A percentile compares a stretch with the other conserved stretches of the same genome.
Evolutionary conservation across 2,329 filamentous ascomycete genomes (phyloP).

Genomic region (Claviceps monticola): DNA sequence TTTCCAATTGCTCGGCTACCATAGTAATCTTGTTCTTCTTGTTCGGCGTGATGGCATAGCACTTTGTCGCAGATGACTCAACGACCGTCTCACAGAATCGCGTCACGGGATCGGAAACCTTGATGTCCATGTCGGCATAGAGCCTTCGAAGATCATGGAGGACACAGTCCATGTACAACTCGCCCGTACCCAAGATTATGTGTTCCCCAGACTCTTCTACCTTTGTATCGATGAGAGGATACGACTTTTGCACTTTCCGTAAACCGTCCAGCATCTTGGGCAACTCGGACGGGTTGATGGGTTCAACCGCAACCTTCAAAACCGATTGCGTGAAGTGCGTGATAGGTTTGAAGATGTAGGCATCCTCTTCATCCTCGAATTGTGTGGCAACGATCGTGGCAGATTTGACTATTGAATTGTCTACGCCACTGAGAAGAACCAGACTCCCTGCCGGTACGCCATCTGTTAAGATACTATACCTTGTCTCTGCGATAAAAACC

Average conservation of each 20-base stretch:
- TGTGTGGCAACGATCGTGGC: conserved; percentile 75
- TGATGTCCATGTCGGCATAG: conserved; percentile 99
- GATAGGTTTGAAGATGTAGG: conserved; percentile 88
- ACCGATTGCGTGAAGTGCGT: conserved; percentile 95
- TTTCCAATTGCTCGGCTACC: conserved; percentile 90
- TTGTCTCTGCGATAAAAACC: conserved; percentile 81
- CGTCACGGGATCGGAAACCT: conserved; percentile 94
- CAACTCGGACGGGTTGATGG: conserved; percentile 92
- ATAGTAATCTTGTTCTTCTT: conserved; percentile 99
- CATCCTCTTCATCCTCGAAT: conserved; percentile 76
- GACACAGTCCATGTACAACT: conserved; percentile 99
- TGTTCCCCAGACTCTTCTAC: conserved; percentile 98
- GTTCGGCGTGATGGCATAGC: conserved; percentile 93
- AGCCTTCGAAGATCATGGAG: conserved; percentile 82
- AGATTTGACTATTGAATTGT: conserved; percentile 97
- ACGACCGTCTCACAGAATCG: conserved; percentile 96
- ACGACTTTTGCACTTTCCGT: conserved; percentile 94
- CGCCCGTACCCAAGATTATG: conserved; percentile 84
- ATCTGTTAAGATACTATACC: conserved; percentile 84
- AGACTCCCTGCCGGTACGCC: conserved; percentile 90
- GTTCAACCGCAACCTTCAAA: conserved; percentile 94
- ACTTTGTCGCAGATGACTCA: conserved; percentile 94
- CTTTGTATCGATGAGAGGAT: conserved; percentile 88
- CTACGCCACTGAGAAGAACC: conserved; percentile 81
- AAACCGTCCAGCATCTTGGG: conserved; percentile 98